Evolutionary conservation across 2,329 filamentous ascomycete genomes (phyloP).

Genomic region (Pseudogymnoascus sp.): DNA sequence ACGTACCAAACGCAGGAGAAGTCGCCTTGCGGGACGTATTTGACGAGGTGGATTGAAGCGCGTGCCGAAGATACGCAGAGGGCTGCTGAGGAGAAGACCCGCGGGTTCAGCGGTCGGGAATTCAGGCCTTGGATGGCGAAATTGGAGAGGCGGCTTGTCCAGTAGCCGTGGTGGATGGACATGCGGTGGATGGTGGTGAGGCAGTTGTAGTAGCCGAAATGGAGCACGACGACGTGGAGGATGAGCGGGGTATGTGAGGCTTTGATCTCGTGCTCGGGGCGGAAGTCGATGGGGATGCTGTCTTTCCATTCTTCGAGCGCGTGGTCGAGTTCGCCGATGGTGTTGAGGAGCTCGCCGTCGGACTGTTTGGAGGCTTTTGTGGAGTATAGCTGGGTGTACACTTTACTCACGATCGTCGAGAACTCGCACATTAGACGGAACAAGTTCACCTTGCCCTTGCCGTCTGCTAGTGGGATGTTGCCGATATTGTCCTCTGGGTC

Average conservation of each 20-base stretch:
- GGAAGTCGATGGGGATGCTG: constrained; percentile 85
- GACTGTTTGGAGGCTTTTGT: constrained; percentile 87
- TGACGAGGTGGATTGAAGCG: constrained; percentile 86
- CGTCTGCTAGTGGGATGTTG: constrained; percentile 82
- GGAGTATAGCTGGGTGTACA: constrained; percentile 89
- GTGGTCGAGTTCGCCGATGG: constrained; percentile 87
- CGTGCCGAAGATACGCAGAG: constrained; percentile 88
- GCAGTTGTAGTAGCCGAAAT: constrained; percentile 97
- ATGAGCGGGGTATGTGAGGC: constrained; percentile 89
- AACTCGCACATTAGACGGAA: constrained; percentile 92
- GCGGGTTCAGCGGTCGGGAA: constrained; percentile 78
- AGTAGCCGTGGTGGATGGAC: constrained; percentile 96
- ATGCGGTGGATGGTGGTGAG: constrained; percentile 96
- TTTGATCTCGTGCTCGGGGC: constrained; percentile 95
- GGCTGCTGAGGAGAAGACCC: constrained; percentile 88
- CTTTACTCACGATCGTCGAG: constrained; percentile 81
- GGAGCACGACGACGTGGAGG: constrained; percentile 84
- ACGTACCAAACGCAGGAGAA: constrained; percentile 85
- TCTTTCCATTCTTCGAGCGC: constrained; percentile 95
- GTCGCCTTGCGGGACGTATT: constrained; percentile 93
- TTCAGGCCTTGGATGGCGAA: constrained; percentile 94
- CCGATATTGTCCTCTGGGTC: constrained; percentile 88
- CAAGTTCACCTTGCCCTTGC: constrained; percentile 87
- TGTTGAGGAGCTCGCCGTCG: constrained; percentile 86
- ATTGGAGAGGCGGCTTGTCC: constrained; percentile 90